Evolutionary conservation across 805 yeast genomes (phyloP).

Genomic region (Zygotorulaspora chibaensis): DNA sequence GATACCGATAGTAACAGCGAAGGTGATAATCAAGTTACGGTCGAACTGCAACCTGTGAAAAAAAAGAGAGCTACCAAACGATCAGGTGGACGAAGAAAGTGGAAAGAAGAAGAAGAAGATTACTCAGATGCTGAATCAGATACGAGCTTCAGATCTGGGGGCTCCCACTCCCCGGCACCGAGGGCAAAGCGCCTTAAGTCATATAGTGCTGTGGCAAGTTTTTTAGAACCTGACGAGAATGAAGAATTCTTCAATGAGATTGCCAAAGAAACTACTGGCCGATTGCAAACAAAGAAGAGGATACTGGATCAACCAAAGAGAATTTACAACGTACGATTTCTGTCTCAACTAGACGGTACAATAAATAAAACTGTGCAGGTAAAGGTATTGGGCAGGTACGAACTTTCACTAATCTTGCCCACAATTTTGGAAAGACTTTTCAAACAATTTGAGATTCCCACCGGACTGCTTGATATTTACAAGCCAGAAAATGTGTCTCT

Average conservation of each 20-base stretch:
- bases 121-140: not conserved
- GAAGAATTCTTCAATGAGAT: constrained; percentile 26
- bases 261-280: constrained; percentile 13
- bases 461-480: constrained; percentile 16
- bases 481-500: constrained; percentile 22
- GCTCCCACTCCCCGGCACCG: constrained; percentile 2
- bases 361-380: constrained; percentile 25
- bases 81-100: not conserved
- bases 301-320: constrained; percentile 17
- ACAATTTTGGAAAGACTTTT: constrained; percentile 25
- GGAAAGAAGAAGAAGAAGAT: not conserved
- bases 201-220: constrained; percentile 1
- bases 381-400: constrained; percentile 28
- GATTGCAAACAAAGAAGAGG: constrained; percentile 4
- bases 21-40: constrained; percentile 2
- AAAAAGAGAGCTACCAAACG: not conserved
- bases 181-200: constrained; percentile 6
- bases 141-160: not conserved
- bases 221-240: constrained; percentile 21
- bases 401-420: constrained; percentile 27
- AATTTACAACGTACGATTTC: constrained; percentile 25
- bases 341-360: constrained; percentile 30
- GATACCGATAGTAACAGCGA: not conserved
- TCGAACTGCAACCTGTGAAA: not conserved
- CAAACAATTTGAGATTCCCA: constrained; percentile 21